Percentiles rank a stretch among this genome's conserved stretches.
Conservation (phyloP, 2,329 filamentous ascomycete species). For the Chaetothyriales sp. region DNA sequence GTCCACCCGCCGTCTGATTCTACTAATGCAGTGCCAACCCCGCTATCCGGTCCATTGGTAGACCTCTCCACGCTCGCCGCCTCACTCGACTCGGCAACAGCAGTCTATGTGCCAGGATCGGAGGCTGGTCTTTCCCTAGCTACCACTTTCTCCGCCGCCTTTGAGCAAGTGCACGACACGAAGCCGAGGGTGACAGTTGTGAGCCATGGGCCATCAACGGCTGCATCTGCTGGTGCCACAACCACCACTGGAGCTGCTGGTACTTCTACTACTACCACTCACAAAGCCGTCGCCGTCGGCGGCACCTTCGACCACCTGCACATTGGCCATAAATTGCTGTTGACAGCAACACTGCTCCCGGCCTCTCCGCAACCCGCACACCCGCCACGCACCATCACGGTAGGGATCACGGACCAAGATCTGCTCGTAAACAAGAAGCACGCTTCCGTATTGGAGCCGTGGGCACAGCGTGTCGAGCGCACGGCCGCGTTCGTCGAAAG, state of each 20-base stretch:
- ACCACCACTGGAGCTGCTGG: not conserved
- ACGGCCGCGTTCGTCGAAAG: slow-evolving; percentile 56
- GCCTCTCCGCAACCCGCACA: slow-evolving; percentile 34
- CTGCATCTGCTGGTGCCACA: not conserved
- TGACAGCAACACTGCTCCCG: slow-evolving; percentile 70
- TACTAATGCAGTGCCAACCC: slow-evolving; percentile 3
- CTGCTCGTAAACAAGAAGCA: slow-evolving; percentile 82
- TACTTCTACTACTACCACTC: slow-evolving; percentile 18
- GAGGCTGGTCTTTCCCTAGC: slow-evolving; percentile 30
- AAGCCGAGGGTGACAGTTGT: slow-evolving; percentile 7
- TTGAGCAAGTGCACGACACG: slow-evolving; percentile 5
- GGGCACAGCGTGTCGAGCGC: slow-evolving; percentile 55
- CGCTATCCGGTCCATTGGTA: slow-evolving; percentile 33
- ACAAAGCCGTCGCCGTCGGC: slow-evolving; percentile 60
- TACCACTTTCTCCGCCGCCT: slow-evolving; percentile 21
- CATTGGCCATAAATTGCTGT: slow-evolving; percentile 84
- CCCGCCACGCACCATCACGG: slow-evolving; percentile 37
- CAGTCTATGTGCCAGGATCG: slow-evolving; percentile 18
- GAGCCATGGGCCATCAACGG: slow-evolving; percentile 9
- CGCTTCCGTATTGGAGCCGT: slow-evolving; percentile 63
- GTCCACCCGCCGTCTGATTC: slow-evolving; percentile 28
- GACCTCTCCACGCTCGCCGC: slow-evolving; percentile 33
- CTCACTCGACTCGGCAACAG: slow-evolving; percentile 17
- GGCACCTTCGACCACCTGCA: slow-evolving; percentile 96
- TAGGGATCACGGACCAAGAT: slow-evolving; percentile 80